These are phyloP conservation scores for Tolypocladium paradoxum DNA, from an alignment of 2,329 filamentous ascomycete species.

Conservation along the genomic window DNA sequence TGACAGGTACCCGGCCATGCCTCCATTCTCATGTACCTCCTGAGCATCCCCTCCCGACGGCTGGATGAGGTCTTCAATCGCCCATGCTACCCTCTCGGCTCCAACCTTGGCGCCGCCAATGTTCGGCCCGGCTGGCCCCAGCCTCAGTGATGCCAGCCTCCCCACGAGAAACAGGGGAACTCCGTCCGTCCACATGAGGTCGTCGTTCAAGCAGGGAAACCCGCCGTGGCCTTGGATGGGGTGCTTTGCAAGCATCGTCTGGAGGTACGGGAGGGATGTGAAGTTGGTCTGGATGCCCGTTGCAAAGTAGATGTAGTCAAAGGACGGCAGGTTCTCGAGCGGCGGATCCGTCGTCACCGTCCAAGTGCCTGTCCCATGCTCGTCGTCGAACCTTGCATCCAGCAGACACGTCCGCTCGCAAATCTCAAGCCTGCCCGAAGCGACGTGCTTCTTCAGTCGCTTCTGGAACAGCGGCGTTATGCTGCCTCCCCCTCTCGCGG, in stretches of 20 bases:
- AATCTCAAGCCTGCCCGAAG: slow-evolving; percentile 40
- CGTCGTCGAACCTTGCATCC: slow-evolving; percentile 37
- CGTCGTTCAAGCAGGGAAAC: slow-evolving; percentile 62
- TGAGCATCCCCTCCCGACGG: slow-evolving; percentile 7
- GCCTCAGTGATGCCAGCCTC: slow-evolving; percentile 51
- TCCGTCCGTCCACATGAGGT: slow-evolving; percentile 64
- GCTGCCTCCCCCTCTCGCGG: slow-evolving; percentile 65
- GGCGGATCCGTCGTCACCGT: slow-evolving; percentile 40
- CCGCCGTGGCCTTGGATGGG: slow-evolving; percentile 55
- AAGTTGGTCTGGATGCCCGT: slow-evolving; percentile 62
- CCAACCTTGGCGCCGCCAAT: slow-evolving; percentile 62
- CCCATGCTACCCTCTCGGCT: slow-evolving; percentile 64
- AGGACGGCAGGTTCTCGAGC: slow-evolving; percentile 38
- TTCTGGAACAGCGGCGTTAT: slow-evolving; percentile 60
- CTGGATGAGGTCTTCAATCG: slow-evolving; percentile 44
- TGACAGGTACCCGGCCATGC: slow-evolving; percentile 18
- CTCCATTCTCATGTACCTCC: slow-evolving; percentile 3
- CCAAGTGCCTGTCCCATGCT: slow-evolving; percentile 23
- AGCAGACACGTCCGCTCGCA: slow-evolving; percentile 46
- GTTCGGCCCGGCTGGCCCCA: slow-evolving; percentile 65
- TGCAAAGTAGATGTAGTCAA: slow-evolving; percentile 65
- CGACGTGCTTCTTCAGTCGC: slow-evolving; percentile 50
- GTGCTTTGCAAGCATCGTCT: slow-evolving; percentile 45
- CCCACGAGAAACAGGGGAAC: slow-evolving; percentile 65
- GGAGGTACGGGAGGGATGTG: slow-evolving; percentile 46